phyloP scores from a whole-genome alignment of 345 rosid genomes.

The Brassica nigra region DNA sequence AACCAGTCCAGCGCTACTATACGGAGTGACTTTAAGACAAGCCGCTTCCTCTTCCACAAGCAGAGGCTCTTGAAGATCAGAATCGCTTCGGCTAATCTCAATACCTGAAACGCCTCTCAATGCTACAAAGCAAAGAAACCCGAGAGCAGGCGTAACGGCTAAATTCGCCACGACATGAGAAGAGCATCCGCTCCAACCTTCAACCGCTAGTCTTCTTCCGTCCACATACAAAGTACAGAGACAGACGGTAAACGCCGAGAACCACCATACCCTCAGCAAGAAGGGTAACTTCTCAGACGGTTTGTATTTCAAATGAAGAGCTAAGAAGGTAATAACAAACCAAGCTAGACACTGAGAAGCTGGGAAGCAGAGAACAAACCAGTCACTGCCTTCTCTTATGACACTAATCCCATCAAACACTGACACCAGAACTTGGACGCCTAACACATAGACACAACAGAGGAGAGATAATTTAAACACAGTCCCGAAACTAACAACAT shows the following conservation, averaged over 20 bases:
- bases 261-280: conserved; percentile 89
- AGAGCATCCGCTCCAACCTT: conserved; percentile 58
- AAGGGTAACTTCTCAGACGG: conserved; percentile 69
- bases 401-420: conserved; percentile 73
- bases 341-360: conserved; percentile 78
- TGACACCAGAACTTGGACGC: conserved; percentile 66
- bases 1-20: conserved; percentile 69
- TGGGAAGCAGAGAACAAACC: conserved; percentile 64
- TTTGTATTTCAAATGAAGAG: conserved; percentile 83
- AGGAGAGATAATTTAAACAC: conserved; percentile 64
- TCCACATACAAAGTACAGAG: conserved; percentile 69
- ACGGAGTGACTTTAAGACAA: conserved; percentile 84
- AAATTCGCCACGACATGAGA: conserved; percentile 78
- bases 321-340: conserved; percentile 70
- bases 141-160: conserved; percentile 79
- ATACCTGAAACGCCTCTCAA: conserved; percentile 74
- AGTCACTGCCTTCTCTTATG: conserved; percentile 62
- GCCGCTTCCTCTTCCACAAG: conserved; percentile 86
- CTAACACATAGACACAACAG: conserved; percentile 77
- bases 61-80: conserved; percentile 88
- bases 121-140: conserved; percentile 79
- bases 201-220: conserved; percentile 56
- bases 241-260: conserved; percentile 70
- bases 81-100: conserved; percentile 55
- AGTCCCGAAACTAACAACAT: conserved; percentile 46